Conservation (phyloP, 495 filamentous ascomycete species). For the Trypethelium eluteriae region DNA sequence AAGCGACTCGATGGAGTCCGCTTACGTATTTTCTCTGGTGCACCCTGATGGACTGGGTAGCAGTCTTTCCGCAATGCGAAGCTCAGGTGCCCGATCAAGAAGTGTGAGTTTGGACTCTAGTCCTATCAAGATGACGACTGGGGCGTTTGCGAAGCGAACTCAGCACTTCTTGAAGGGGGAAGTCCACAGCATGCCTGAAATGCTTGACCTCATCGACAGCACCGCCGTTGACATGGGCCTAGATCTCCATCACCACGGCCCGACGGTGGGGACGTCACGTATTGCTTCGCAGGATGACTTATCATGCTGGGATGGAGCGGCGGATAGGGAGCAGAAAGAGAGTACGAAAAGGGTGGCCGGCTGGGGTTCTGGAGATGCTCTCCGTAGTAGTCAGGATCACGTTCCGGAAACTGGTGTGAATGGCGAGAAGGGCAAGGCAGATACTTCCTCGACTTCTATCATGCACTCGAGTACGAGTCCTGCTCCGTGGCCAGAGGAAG, state of each 20-base stretch:
- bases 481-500: neutral
- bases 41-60: neutral
- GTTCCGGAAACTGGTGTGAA: neutral
- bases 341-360: neutral
- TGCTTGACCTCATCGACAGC: constrained; percentile 4
- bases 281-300: no score
- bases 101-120: neutral
- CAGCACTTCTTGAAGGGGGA: neutral
- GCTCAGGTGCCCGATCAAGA: no score
- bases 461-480: constrained; percentile 7
- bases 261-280: neutral
- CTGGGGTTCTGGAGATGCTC: neutral
- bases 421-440: neutral
- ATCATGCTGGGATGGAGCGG: neutral
- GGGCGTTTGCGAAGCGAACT: neutral
- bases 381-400: neutral
- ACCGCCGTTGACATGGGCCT: constrained; percentile 2
- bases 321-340: neutral
- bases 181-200: neutral
- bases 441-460: neutral
- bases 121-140: neutral
- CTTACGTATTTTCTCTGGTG: neutral
- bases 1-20: neutral
- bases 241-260: neutral
- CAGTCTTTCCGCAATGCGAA: no score